Base-by-base conservation (phyloP, 495 filamentous ascomycete species). In the Aspergillus cristatus region DNA sequence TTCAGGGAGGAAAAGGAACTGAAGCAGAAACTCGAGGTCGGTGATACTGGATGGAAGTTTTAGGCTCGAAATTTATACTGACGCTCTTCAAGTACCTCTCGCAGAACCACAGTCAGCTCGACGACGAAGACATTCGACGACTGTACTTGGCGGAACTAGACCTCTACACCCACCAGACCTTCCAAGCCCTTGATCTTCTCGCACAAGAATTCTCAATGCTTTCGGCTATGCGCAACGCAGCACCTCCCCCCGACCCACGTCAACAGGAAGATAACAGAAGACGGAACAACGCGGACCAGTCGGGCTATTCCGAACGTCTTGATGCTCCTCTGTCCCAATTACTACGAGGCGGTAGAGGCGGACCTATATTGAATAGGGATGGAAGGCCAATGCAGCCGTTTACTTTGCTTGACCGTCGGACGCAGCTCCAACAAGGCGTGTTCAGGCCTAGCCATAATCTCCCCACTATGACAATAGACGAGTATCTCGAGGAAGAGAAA, bases 381-480 rank as follows among this genome's bases (percentile, higher is more conserved):
- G 91, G 91, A 20, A 94, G 84, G 48, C 93, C 93, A 14, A 65
- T 97, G 41, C 78, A 87, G 42, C 93, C 90, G 2, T 97, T 98
- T 50, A 96, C 87, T 3, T 56, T 98, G 22, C 65, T 91, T 1
- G 79, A 82, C 49, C 84, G 73, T 36, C 75, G 91, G 4, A 76
- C 88, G 50, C 74, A 84, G 46, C 58, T 95, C 28, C 80, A 79
- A 37, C 65, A 80, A 32, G 86, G 89, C 3, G 90, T 97, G 2
- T 98, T 98, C 58, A 74, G 82, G 37, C 76, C 88, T 2, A 84
- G 89, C 6, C 91, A 98, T 56, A 95, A 83, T 58, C 63, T 98
- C 29, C 91, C 91, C 7, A 97, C 93, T 0, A 97, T 97, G 91
- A 84, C 77, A 0, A 97, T 98, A 42, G 93, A 98, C 46, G 91